Percentiles rank a stretch among this genome's conserved stretches.
Evolutionary conservation across 345 rosid species (phyloP).

Genomic region (Gossypium turneri): DNA sequence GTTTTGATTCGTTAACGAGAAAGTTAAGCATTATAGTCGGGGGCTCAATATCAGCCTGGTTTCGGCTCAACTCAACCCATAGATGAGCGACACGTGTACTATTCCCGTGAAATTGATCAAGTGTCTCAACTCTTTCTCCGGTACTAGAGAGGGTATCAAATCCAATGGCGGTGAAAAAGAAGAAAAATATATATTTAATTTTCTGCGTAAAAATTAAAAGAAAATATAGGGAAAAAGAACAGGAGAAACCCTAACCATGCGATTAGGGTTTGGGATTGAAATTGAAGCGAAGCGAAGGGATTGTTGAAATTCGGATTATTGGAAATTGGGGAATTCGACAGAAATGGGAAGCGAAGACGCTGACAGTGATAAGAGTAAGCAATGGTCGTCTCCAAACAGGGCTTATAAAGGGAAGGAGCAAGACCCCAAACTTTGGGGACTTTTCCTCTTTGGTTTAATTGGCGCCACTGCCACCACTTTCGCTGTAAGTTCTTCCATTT

Average conservation of each 20-base stretch:
- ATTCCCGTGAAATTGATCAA: background rate
- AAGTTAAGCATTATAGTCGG: background rate
- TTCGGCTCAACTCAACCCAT: background rate
- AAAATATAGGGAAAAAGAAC: background rate
- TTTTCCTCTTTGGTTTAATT: slow-evolving; percentile 62
- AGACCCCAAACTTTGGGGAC: slow-evolving; percentile 66
- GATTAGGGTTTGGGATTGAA: slow-evolving; percentile 22
- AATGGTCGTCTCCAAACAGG: slow-evolving; percentile 30
- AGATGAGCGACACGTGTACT: background rate
- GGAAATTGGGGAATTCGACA: background rate
- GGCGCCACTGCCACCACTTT: slow-evolving; percentile 92
- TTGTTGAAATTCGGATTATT: background rate
- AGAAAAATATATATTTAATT: background rate
- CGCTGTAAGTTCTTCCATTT: slow-evolving; percentile 47
- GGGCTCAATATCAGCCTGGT: background rate
- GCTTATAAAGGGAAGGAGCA: slow-evolving; percentile 38
- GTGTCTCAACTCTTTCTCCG: background rate
- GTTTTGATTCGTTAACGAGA: background rate
- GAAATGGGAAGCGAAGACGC: slow-evolving; percentile 45
- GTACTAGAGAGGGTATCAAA: background rate
- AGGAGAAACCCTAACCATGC: slow-evolving; percentile 26
- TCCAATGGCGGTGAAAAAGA: slow-evolving; percentile 5
- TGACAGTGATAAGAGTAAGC: slow-evolving; percentile 33
- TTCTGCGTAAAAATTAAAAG: background rate
- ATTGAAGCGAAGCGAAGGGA: background rate